These are phyloP conservation scores for Globisporangium uncinulatum DNA, from an alignment of 352 stramenopile genomes.

Conservation along the genomic window DNA sequence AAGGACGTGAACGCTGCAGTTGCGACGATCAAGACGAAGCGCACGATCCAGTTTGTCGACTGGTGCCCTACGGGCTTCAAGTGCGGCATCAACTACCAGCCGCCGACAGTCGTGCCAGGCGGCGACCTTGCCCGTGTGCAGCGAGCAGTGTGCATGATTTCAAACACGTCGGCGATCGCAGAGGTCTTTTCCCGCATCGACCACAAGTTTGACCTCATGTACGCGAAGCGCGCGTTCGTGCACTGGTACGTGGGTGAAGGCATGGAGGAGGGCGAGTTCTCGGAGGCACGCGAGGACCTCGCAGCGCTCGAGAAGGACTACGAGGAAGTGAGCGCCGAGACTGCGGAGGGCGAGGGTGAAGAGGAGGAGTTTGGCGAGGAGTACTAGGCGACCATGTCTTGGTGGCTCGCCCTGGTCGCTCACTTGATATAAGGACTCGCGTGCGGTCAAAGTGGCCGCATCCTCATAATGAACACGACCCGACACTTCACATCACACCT, in stretches of 20 bases:
- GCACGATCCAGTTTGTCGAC: slow-evolving; percentile 99
- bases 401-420: background rate
- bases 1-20: slow-evolving; percentile 96
- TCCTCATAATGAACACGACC: background rate
- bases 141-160: slow-evolving; percentile 98
- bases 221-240: slow-evolving; percentile 98
- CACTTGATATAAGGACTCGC: slow-evolving; percentile 1
- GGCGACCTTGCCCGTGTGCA: slow-evolving; percentile 97
- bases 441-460: slow-evolving; percentile 3
- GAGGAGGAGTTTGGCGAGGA: slow-evolving; percentile 89
- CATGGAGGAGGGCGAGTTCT: slow-evolving; percentile 99
- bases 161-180: slow-evolving; percentile 98
- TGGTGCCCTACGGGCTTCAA: slow-evolving; percentile 99
- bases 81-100: slow-evolving; percentile 99
- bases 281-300: slow-evolving; percentile 97
- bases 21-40: slow-evolving; percentile 99
- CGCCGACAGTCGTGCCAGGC: slow-evolving; percentile 93
- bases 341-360: slow-evolving; percentile 93
- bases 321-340: slow-evolving; percentile 99
- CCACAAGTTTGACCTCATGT: slow-evolving; percentile 99
- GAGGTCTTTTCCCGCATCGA: slow-evolving; percentile 98
- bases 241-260: slow-evolving; percentile 99
- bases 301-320: slow-evolving; percentile 99
- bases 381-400: slow-evolving; percentile 46
- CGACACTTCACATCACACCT: too few species aligned